These are phyloP conservation scores for Monilinia fructicola DNA, from an alignment of 2,329 filamentous ascomycete species.

Conservation along the genomic window DNA sequence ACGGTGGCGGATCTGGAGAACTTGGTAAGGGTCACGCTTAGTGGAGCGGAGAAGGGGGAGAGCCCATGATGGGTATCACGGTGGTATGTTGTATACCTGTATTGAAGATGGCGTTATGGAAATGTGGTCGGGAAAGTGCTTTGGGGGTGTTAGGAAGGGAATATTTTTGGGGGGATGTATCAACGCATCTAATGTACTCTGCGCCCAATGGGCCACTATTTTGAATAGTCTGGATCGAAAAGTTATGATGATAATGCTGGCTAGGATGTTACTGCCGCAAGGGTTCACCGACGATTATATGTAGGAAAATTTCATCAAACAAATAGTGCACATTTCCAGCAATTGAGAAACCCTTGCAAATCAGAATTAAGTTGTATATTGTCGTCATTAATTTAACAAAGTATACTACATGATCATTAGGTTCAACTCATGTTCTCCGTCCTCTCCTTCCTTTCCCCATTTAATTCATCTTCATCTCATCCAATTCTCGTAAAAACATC, in stretches of 20 bases:
- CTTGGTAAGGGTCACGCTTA: constrained; percentile 6
- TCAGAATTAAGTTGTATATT: background rate
- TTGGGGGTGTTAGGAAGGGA: background rate
- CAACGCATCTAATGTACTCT: background rate
- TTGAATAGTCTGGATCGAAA: background rate
- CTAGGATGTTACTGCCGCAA: too few species aligned
- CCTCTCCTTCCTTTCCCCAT: background rate
- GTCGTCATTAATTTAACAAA: constrained; percentile 9
- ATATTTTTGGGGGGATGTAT: background rate
- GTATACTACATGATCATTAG: constrained; percentile 18
- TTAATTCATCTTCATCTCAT: background rate
- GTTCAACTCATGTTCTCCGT: constrained; percentile 26
- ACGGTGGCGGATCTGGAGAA: constrained; percentile 44
- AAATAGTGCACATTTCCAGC: background rate
- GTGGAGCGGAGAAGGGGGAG: background rate
- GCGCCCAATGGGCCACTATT: background rate
- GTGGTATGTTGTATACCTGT: background rate
- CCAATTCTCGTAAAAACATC: constrained; percentile 10
- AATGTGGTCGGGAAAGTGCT: background rate
- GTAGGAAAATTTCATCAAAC: background rate
- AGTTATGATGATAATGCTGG: too few species aligned
- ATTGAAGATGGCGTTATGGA: background rate
- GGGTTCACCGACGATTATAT: too few species aligned
- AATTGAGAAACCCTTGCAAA: background rate
- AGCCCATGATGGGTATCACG: background rate